Percentiles rank a stretch among this genome's conserved stretches.
These are phyloP conservation scores for Kodamaea sp. DNA, from an alignment of 1,139 yeast genomes.

Conservation along the genomic window DNA sequence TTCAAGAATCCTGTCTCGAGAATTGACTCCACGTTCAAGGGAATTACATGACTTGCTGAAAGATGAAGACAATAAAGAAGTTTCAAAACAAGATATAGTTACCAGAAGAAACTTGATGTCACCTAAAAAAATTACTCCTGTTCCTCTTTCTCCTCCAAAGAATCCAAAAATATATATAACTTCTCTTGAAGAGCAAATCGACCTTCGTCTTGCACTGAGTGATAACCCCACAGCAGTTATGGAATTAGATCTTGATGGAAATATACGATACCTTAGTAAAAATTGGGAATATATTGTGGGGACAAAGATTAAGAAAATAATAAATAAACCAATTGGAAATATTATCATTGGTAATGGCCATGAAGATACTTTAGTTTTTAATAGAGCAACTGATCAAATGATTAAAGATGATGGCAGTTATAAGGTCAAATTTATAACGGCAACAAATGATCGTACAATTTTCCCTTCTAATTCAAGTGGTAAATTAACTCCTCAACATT, in stretches of 20 bases:
- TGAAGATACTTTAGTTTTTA: slow-evolving; percentile 65
- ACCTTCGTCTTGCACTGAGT: slow-evolving; percentile 53
- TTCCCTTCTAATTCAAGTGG: slow-evolving; percentile 14
- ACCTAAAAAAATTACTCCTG: no score
- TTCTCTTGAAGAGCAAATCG: slow-evolving; percentile 43
- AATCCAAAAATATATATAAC: background rate
- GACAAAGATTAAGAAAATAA: slow-evolving; percentile 52
- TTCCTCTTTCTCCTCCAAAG: no score
- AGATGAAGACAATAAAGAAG: no score
- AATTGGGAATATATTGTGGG: slow-evolving; percentile 80
- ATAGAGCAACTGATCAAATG: slow-evolving; percentile 71
- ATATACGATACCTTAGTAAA: slow-evolving; percentile 66
- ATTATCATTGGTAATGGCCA: slow-evolving; percentile 61
- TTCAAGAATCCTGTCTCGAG: no score
- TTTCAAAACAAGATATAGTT: no score
- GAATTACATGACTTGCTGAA: no score
- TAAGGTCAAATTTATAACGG: slow-evolving; percentile 66
- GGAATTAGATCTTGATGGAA: slow-evolving; percentile 79
- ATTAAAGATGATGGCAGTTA: slow-evolving; percentile 70
- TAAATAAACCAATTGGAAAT: slow-evolving; percentile 57
- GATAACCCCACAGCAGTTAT: slow-evolving; percentile 78
- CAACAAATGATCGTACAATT: slow-evolving; percentile 36
- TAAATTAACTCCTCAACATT: slow-evolving; percentile 29
- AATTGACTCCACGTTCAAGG: no score
- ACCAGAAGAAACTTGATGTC: no score